Conservation (phyloP, 140 eudicot genomes). For the Senecio squalidus region DNA sequence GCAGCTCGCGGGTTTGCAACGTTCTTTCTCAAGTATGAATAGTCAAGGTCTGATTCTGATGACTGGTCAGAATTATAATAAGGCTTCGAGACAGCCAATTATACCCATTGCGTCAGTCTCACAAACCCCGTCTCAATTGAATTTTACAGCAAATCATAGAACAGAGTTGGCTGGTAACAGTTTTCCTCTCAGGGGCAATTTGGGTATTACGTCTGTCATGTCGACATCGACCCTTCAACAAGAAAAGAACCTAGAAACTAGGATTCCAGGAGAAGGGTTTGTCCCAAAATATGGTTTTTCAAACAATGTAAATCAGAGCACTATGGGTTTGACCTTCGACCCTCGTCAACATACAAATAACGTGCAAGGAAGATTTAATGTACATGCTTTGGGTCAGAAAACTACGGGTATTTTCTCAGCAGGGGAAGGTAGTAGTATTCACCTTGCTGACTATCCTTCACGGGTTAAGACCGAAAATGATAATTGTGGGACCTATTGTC, state of each 20-base stretch:
- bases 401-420: too few relatives aligned
- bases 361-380: too few relatives aligned
- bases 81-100: conserved; percentile 31
- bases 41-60: conserved; percentile 36
- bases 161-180: conserved; percentile 35
- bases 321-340: too few relatives aligned
- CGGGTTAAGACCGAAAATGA: too few relatives aligned
- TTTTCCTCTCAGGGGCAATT: conserved; percentile 30
- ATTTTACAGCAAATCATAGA: conserved; percentile 40
- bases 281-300: conserved; percentile 39
- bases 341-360: too few relatives aligned
- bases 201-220: conserved; percentile 20
- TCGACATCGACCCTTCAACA: not conserved
- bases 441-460: too few relatives aligned
- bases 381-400: too few relatives aligned
- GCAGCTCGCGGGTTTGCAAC: conserved; percentile 54
- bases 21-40: conserved; percentile 37
- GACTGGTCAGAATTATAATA: conserved; percentile 36
- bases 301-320: conserved; percentile 41
- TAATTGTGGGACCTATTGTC: too few relatives aligned
- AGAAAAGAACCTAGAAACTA: too few relatives aligned
- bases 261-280: conserved; percentile 18
- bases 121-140: conserved; percentile 40
- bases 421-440: too few relatives aligned
- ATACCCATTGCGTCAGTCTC: conserved; percentile 34